A percentile compares a stretch with the other conserved stretches of the same genome.
phyloP scores from a whole-genome alignment of 2,329 filamentous ascomycete species.

The Neonectria coccinea region DNA sequence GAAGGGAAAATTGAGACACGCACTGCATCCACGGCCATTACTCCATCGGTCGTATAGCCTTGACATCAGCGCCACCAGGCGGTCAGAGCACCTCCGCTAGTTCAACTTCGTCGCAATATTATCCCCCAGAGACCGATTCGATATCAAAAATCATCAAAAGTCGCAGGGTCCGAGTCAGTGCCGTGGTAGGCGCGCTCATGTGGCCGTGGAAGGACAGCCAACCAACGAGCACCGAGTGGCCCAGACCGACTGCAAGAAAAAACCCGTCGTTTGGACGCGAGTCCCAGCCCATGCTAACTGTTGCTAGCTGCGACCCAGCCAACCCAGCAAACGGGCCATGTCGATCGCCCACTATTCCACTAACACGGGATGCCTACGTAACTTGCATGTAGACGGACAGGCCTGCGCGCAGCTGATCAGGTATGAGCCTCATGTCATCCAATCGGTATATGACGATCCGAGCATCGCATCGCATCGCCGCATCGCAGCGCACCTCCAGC shows the following conservation, averaged over 20 bases:
- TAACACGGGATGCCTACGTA: slow-evolving; percentile 25
- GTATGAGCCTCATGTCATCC: slow-evolving; percentile 17
- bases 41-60: slow-evolving; percentile 20
- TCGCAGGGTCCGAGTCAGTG: slow-evolving; percentile 23
- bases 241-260: slow-evolving; percentile 8
- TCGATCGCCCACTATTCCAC: slow-evolving; percentile 36
- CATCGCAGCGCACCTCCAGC: background rate
- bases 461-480: background rate
- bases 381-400: background rate
- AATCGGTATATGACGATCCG: slow-evolving; percentile 22
- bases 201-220: slow-evolving; percentile 22
- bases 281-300: slow-evolving; percentile 27
- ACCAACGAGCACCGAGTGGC: slow-evolving; percentile 11
- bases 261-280: slow-evolving; percentile 27
- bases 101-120: slow-evolving; percentile 17
- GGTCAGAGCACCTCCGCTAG: slow-evolving; percentile 24
- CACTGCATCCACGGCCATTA: background rate
- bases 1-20: background rate
- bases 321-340: slow-evolving; percentile 33
- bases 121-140: slow-evolving; percentile 15
- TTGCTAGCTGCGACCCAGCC: slow-evolving; percentile 30
- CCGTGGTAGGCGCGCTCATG: slow-evolving; percentile 11
- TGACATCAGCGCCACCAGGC: slow-evolving; percentile 7
- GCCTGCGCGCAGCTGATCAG: slow-evolving; percentile 17
- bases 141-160: slow-evolving; percentile 17